Evolutionary conservation across 2,329 filamentous ascomycete species (phyloP), one percentile per base, ranked within the genome.

Genomic region (Neopestalotiopsis sp.): DNA sequence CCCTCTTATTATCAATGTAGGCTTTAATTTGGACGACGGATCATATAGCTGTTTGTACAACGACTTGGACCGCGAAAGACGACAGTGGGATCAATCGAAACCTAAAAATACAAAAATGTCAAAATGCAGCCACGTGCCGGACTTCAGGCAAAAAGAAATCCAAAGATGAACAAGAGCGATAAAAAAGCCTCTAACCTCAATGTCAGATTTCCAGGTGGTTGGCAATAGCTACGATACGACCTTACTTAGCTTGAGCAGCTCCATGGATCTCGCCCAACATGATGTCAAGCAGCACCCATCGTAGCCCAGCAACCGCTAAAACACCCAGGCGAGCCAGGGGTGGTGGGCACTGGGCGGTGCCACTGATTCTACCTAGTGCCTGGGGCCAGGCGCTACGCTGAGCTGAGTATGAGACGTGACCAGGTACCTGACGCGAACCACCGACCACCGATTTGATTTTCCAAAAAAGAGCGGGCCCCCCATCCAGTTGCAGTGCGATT

Each of bases 251-350:
- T 38, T 38, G 34, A 38, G 34, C 34, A 66, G 64, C 28, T 66
- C 30, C 32, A 53, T 28, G 24, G 24, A 28, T 53, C 45, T 53
- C 20, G 24, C 14, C 42, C 28, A 58, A 34, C 45, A 66, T 67
- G 65, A 67, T 67, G 65, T 67, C 65, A 67, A 67, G 32, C n/a
- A 45, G 64, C 42, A 17, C 64, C 64, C 64, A 45, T 67, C 10
- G 53, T 61, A 61, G 34, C 65, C 65, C 56, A 61, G 65, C 65
- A 67, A 67, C 65, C 45, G 49, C 45, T 58, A 34, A 53, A 24
- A 24, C n/a, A 56, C 9, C 13, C 4, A 28, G 24, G 24, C 24
- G 24, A 28, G 24, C 24, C 28, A 28, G 24, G 34, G 17, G 24
- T 42, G 30, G 30, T 13, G 59, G 38, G 38, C 12, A n/a, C 20